phyloP scores from a whole-genome alignment of 495 filamentous ascomycete genomes.

The Gamarada debralockiae region DNA sequence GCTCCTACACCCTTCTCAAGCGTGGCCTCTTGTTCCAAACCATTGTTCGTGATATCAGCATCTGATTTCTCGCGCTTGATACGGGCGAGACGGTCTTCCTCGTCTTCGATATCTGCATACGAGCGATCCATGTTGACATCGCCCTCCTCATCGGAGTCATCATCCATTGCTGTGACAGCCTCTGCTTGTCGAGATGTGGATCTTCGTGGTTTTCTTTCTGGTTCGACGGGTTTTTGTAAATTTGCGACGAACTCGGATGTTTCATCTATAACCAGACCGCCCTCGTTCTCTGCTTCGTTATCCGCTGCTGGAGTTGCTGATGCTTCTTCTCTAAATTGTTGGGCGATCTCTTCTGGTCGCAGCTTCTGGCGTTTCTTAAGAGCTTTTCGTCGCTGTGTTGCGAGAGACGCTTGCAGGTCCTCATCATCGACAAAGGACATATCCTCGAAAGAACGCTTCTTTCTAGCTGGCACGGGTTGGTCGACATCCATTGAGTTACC shows the following conservation, averaged over 20 bases:
- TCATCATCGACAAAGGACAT: constrained; percentile 85
- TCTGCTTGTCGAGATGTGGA: constrained; percentile 29
- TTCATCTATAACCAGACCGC: constrained; percentile 86
- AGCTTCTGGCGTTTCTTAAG: constrained; percentile 87
- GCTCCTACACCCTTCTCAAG: constrained; percentile 75
- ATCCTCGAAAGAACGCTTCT: constrained; percentile 63
- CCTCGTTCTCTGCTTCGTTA: constrained; percentile 51
- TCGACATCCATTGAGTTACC: constrained; percentile 77
- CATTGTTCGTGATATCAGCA: constrained; percentile 60
- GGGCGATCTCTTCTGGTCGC: constrained; percentile 80
- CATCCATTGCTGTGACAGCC: constrained; percentile 42
- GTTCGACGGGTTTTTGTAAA: constrained; percentile 63
- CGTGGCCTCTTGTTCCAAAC: constrained; percentile 79
- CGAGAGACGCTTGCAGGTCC: constrained; percentile 81
- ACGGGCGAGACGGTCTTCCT: constrained; percentile 45
- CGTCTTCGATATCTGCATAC: constrained; percentile 54
- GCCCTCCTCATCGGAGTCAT: constrained; percentile 48
- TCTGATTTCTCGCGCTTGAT: constrained; percentile 47
- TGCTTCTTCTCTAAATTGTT: constrained; percentile 73
- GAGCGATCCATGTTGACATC: constrained; percentile 63
- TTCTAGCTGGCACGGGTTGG: constrained; percentile 38
- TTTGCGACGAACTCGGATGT: constrained; percentile 92
- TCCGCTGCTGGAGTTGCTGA: constrained; percentile 42
- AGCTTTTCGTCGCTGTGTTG: constrained; percentile 71
- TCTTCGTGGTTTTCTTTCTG: constrained; percentile 51